Evolutionary conservation across 371 early-diverging fungal genomes (phyloP), one percentile per base, ranked within the genome.

Genomic region (Capillidium heterosporum): DNA sequence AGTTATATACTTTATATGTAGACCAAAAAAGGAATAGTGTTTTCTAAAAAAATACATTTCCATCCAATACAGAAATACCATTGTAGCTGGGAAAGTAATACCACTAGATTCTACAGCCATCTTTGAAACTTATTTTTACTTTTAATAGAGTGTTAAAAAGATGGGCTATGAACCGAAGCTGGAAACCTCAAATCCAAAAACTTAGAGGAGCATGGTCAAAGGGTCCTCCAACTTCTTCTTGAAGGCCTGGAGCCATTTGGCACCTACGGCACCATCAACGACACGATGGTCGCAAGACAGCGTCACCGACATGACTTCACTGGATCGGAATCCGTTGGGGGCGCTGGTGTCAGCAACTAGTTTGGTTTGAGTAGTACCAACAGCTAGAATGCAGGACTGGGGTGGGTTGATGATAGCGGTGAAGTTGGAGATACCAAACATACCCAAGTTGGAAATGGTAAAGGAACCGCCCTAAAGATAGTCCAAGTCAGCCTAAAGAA

Each of bases 361-460:
- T 68, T 85, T 85, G 67, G 87, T 78, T 69, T 78, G 74, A 21
- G 86, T 73, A 35, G 82, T 77, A 57, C 95, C 95, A 35, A 97
- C 85, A 59, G 95, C 94, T 59, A 97, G 74, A 60, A 97, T 97
- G 63, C 86, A 85, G 21, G 92, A 74, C 63, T 95, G 95, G 24
- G 95, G 95, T 35, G 93, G 92, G 79, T 95, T 95, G 75, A 97
- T 91, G 66, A 97, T 97, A 58, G 95, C 95, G 41, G 94, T 89
- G 72, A 97, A 97, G 68, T 85, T 78, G 60, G 78, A 77, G 67
- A 95, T 77, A 50, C 92, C 92, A 61, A 72, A 94, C 98, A 97
- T 97, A 67, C 98, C 98, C 61, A 97, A 75, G 79, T 97, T 97
- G 63, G 93, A 92, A 67, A 97, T 92, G 61, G 95, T 88, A 78